phyloP scores from a whole-genome alignment of 345 rosid genomes.

The Linum trigynum region DNA sequence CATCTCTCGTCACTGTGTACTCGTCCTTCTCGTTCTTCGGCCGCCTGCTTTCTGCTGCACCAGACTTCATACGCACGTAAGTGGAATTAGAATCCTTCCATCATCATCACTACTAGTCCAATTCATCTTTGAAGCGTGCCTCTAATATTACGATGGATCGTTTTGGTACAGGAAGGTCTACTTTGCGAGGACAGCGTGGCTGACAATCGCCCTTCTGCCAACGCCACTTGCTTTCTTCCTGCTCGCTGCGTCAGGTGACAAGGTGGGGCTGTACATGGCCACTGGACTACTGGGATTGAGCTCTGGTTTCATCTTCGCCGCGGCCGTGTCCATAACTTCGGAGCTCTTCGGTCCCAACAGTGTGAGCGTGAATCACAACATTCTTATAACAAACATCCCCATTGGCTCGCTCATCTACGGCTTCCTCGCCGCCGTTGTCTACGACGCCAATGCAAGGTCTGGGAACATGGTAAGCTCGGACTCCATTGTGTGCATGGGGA shows the following conservation, averaged over 20 bases:
- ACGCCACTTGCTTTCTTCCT: constrained; percentile 60
- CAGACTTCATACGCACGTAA: constrained; percentile 64
- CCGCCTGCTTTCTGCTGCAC: constrained; percentile 69
- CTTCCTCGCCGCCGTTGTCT: constrained; percentile 58
- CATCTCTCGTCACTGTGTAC: constrained; percentile 50
- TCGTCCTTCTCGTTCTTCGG: constrained; percentile 82
- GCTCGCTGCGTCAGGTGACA: constrained; percentile 41
- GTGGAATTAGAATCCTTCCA: constrained; percentile 9
- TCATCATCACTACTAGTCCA: too few relatives aligned
- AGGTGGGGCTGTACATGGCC: constrained; percentile 28
- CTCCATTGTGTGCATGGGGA: constrained; percentile 45
- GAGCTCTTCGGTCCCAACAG: constrained; percentile 80
- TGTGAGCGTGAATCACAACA: constrained; percentile 75
- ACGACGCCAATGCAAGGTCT: constrained; percentile 43
- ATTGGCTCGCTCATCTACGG: constrained; percentile 76
- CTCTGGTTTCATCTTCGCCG: constrained; percentile 66
- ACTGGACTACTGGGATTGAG: constrained; percentile 62
- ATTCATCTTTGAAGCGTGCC: too few relatives aligned
- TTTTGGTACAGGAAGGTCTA: constrained; percentile 52
- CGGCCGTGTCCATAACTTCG: constrained; percentile 74
- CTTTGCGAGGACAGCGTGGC: constrained; percentile 79
- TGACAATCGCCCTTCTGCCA: constrained; percentile 54
- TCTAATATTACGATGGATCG: neutral
- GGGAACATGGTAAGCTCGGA: constrained; percentile 16
- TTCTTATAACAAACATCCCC: constrained; percentile 83